Conservation (phyloP, 2,329 filamentous ascomycete species). For the Colletotrichum gigasporum region DNA sequence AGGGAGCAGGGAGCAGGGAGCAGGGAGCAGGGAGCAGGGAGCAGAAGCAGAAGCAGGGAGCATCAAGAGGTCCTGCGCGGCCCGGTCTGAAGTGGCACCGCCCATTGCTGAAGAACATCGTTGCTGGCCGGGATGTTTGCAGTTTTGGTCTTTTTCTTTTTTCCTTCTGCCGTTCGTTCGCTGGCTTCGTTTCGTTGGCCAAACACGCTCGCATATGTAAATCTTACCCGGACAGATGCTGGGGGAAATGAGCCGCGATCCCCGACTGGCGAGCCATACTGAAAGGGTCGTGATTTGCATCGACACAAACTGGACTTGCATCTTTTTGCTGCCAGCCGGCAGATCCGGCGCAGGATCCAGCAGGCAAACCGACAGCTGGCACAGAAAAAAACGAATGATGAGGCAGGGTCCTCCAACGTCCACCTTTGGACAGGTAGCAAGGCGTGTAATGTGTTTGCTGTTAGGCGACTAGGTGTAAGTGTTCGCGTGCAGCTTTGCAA, state of each 20-base stretch:
- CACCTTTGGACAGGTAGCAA: neutral
- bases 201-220: constrained; percentile 15
- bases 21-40: neutral
- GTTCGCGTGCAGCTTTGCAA: neutral
- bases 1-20: neutral
- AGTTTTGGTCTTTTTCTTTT: constrained; percentile 3
- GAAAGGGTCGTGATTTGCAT: neutral
- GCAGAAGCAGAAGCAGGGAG: too few species aligned
- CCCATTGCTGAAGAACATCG: constrained; percentile 2
- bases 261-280: neutral
- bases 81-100: constrained; percentile 2
- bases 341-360: constrained; percentile 2
- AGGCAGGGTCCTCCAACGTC: neutral
- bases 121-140: neutral
- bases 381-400: neutral
- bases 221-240: neutral
- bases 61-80: constrained; percentile 4
- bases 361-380: constrained; percentile 3
- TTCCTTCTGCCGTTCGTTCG: neutral
- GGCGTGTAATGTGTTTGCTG: neutral
- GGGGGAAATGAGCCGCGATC: neutral
- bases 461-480: neutral
- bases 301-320: neutral
- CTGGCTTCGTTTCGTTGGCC: constrained; percentile 21
- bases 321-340: neutral